Conservation (phyloP, 2,329 filamentous ascomycete genomes). For the Penicillium sp. region DNA sequence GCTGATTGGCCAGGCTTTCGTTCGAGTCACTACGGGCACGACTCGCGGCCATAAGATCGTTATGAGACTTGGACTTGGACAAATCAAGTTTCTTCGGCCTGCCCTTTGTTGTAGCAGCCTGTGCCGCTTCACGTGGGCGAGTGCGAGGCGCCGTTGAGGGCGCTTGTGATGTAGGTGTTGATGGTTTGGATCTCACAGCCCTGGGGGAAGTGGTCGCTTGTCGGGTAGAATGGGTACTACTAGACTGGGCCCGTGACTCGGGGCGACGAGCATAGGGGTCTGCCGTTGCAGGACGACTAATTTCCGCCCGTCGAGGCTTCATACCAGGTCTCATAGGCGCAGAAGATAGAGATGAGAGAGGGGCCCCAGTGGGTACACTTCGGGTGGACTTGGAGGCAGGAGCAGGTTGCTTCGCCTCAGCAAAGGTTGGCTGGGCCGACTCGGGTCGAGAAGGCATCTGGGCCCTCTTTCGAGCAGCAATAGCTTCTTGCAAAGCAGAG, state of each 20-base stretch:
- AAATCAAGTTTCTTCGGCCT: constrained; percentile 35
- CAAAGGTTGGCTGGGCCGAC: constrained; percentile 55
- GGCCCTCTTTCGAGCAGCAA: constrained; percentile 75
- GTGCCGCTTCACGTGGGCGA: constrained; percentile 32
- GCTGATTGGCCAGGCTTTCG: constrained; percentile 18
- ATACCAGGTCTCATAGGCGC: constrained; percentile 55
- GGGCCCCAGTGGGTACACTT: constrained; percentile 36
- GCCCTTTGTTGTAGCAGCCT: constrained; percentile 30
- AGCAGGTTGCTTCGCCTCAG: constrained; percentile 38
- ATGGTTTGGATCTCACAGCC: constrained; percentile 27
- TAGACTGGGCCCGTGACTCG: constrained; percentile 45
- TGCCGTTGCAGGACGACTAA: constrained; percentile 36
- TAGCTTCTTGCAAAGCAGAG: constrained; percentile 71
- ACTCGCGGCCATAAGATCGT: constrained; percentile 28
- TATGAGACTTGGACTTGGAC: constrained; percentile 28
- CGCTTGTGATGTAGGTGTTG: constrained; percentile 32
- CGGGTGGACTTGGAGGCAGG: constrained; percentile 35
- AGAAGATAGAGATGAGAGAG: constrained; percentile 51
- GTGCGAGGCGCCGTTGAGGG: constrained; percentile 28
- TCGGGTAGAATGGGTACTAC: constrained; percentile 6
- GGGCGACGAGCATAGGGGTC: constrained; percentile 37
- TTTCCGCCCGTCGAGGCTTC: constrained; percentile 38
- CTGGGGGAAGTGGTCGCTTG: constrained; percentile 22
- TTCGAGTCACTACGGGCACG: constrained; percentile 24
- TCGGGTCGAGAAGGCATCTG: constrained; percentile 53